Conservation (phyloP, 2,329 filamentous ascomycete species). For the Penicillium verrucosum region DNA sequence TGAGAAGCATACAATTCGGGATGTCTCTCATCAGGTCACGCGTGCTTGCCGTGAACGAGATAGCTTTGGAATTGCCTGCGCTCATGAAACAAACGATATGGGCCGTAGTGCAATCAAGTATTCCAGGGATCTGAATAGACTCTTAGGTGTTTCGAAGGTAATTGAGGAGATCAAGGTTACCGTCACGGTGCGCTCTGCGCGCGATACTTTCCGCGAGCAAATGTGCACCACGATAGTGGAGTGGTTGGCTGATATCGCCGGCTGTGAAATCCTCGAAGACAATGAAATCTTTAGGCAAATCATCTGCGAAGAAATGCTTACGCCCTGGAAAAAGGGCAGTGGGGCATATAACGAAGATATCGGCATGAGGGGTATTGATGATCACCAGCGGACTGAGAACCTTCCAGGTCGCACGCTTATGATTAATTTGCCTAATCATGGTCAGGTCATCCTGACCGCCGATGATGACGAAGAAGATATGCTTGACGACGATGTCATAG, state of each 20-base stretch:
- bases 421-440: constrained; percentile 40
- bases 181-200: constrained; percentile 85
- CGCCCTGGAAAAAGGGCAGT: constrained; percentile 83
- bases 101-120: constrained; percentile 84
- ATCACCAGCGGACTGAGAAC: constrained; percentile 67
- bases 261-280: constrained; percentile 79
- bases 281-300: constrained; percentile 72
- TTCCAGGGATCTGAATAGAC: constrained; percentile 64
- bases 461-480: constrained; percentile 47
- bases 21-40: constrained; percentile 86
- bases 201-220: constrained; percentile 94
- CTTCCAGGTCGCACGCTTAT: constrained; percentile 39
- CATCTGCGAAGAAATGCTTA: constrained; percentile 88
- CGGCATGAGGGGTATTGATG: constrained; percentile 74
- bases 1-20: constrained; percentile 92
- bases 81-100: constrained; percentile 83
- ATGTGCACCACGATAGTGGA: constrained; percentile 99
- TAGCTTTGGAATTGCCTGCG: constrained; percentile 67
- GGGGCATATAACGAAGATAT: constrained; percentile 74
- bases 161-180: constrained; percentile 96
- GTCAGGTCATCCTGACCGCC: constrained; percentile 45
- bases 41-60: constrained; percentile 75
- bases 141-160: constrained; percentile 75
- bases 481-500: constrained; percentile 25
- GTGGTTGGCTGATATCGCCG: constrained; percentile 90